These are phyloP conservation scores for Chlamydomonas incerta DNA, from an alignment of 139 green algal genomes.

Conservation along the genomic window DNA sequence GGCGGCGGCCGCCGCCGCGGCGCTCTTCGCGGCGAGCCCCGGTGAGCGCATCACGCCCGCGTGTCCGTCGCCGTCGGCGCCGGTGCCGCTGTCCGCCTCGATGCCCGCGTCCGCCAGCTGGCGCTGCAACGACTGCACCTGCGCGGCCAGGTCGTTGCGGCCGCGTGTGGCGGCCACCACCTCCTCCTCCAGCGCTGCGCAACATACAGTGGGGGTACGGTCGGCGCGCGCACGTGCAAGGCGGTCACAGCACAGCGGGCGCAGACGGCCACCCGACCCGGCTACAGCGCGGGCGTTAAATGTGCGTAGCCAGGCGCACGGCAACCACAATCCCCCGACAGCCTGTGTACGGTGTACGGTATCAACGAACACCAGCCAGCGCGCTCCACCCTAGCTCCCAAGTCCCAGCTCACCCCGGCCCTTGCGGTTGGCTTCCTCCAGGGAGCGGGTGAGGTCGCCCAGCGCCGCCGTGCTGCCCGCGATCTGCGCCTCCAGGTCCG, in stretches of 20 bases:
- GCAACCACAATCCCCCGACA: too few relatives aligned
- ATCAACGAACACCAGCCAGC: too few relatives aligned
- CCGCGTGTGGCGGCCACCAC: neutral
- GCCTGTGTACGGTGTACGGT: too few relatives aligned
- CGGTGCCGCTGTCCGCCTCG: neutral
- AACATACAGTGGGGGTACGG: too few relatives aligned
- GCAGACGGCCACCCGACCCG: too few relatives aligned
- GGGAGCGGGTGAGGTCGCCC: slow-evolving; percentile 56
- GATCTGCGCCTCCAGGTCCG: slow-evolving; percentile 70
- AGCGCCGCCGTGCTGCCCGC: slow-evolving; percentile 60
- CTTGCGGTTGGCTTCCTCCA: slow-evolving; percentile 48
- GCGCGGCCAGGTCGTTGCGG: slow-evolving; percentile 35
- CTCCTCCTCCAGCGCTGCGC: slow-evolving; percentile 26
- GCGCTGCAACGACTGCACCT: slow-evolving; percentile 17
- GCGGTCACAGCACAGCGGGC: too few relatives aligned
- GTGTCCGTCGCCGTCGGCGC: neutral
- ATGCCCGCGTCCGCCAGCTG: slow-evolving; percentile 27
- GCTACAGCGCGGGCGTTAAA: too few relatives aligned
- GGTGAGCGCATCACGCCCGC: too few relatives aligned
- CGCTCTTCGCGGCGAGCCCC: neutral
- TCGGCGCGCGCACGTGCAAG: too few relatives aligned
- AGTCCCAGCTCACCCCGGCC: slow-evolving; percentile 16
- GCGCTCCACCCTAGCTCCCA: too few relatives aligned
- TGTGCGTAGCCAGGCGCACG: too few relatives aligned
- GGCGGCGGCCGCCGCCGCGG: slow-evolving; percentile 9